Percentiles rank a stretch among this genome's conserved stretches.
Conservation (phyloP, 768 basidiomycete genomes). For the Rhodotorula sphaerocarpa region DNA sequence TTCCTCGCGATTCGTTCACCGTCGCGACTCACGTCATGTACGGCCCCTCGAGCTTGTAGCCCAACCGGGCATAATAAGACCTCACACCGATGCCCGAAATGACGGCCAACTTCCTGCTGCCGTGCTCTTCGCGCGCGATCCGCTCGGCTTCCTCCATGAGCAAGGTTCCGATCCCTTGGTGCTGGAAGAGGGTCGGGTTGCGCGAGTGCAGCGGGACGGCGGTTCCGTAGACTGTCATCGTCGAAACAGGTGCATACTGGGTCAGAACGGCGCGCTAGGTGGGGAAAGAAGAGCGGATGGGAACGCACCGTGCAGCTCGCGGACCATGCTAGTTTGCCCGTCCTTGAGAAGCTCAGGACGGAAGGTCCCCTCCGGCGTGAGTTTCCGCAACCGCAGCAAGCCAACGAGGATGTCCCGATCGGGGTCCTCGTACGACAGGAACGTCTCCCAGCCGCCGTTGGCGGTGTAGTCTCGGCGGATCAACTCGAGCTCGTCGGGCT, state of each 20-base stretch:
- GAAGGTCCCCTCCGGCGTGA: constrained; percentile 86
- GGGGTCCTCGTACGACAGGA: constrained; percentile 97
- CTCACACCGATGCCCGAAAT: constrained; percentile 96
- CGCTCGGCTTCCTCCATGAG: constrained; percentile 99
- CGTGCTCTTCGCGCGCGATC: constrained; percentile 94
- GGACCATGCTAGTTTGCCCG: constrained; percentile 65
- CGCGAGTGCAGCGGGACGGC: constrained; percentile 94
- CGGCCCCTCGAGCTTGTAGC: constrained; percentile 68
- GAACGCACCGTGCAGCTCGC: constrained; percentile 63
- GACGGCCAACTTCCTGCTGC: constrained; percentile 89
- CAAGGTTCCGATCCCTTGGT: constrained; percentile 85
- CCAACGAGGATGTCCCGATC: constrained; percentile 94
- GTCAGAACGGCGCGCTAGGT: background rate
- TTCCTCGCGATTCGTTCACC: background rate
- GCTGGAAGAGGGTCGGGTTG: constrained; percentile 62
- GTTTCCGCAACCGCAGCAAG: constrained; percentile 80
- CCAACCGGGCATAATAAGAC: constrained; percentile 60
- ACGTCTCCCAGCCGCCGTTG: constrained; percentile 99
- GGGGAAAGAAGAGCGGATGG: background rate
- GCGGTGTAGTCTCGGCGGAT: constrained; percentile 90
- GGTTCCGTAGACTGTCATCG: constrained; percentile 91
- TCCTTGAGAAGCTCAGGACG: constrained; percentile 74
- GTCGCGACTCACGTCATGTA: constrained; percentile 58
- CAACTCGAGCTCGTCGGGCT: constrained; percentile 75
- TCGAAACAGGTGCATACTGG: constrained; percentile 2